These are phyloP conservation scores for Cercospora nicotianae DNA, from an alignment of 2,329 filamentous ascomycete genomes.

Conservation along the genomic window DNA sequence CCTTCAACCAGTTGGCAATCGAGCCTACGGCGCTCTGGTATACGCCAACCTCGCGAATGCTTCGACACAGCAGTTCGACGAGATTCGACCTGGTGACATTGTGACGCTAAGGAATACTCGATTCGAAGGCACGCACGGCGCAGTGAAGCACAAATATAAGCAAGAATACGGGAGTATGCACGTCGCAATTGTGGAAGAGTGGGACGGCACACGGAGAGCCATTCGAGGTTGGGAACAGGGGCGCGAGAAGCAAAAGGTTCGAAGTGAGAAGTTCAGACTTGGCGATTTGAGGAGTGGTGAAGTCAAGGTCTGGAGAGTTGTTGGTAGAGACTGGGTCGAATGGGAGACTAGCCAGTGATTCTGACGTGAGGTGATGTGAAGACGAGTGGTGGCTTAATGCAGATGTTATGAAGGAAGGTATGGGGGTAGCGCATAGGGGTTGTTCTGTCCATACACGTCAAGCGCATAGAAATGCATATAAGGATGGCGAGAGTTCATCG, in stretches of 20 bases:
- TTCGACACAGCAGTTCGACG: constrained; percentile 82
- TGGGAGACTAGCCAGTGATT: constrained; percentile 60
- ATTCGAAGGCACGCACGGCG: constrained; percentile 82
- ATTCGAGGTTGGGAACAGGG: constrained; percentile 94
- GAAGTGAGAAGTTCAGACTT: constrained; percentile 89
- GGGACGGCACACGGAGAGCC: constrained; percentile 99
- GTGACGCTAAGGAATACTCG: constrained; percentile 88
- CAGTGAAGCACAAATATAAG: constrained; percentile 93
- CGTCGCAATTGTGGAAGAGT: constrained; percentile 88
- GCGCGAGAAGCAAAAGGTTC: constrained; percentile 80
- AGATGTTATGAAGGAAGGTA: constrained; percentile 4
- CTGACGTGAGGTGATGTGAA: background rate
- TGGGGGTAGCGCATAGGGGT: background rate
- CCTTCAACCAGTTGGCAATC: constrained; percentile 79
- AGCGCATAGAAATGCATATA: constrained; percentile 15
- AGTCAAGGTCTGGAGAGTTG: constrained; percentile 95
- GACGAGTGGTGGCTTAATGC: constrained; percentile 2
- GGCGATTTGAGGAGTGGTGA: constrained; percentile 90
- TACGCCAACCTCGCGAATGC: constrained; percentile 96
- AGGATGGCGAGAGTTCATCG: background rate
- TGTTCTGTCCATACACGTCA: background rate
- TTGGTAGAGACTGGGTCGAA: constrained; percentile 87
- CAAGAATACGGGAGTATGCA: constrained; percentile 73
- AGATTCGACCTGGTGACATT: constrained; percentile 91
- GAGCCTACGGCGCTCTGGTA: constrained; percentile 86